These are phyloP conservation scores for Blastocystis sp. DNA, from an alignment of 352 stramenopile species.

Conservation along the genomic window DNA sequence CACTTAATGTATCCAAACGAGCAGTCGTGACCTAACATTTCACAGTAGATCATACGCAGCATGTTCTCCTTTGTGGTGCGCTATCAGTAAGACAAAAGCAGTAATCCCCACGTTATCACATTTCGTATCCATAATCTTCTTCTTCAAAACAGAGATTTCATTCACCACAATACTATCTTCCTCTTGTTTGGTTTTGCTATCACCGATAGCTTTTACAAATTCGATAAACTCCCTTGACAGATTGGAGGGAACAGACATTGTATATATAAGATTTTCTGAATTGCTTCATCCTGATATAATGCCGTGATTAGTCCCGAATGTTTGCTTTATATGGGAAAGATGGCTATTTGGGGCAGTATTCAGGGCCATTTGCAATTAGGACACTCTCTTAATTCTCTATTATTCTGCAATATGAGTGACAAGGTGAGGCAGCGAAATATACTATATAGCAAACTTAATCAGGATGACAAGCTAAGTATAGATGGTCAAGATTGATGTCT, in stretches of 20 bases:
- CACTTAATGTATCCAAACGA: slow-evolving; percentile 97
- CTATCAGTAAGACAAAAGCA: neutral
- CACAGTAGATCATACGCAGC: slow-evolving; percentile 97
- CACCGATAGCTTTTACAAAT: slow-evolving; percentile 98
- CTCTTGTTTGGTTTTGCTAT: slow-evolving; percentile 99
- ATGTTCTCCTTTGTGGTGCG: slow-evolving; percentile 88
- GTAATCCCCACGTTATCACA: neutral
- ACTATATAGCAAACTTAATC: neutral
- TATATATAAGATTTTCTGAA: neutral
- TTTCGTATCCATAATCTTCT: slow-evolving; percentile 82
- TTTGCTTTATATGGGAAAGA: neutral
- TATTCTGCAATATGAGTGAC: neutral
- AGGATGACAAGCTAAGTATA: slow-evolving; percentile 9
- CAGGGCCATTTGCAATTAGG: neutral
- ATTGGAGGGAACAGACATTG: slow-evolving; percentile 60
- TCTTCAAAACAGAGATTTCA: slow-evolving; percentile 89
- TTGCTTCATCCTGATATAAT: neutral
- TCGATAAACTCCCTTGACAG: slow-evolving; percentile 98
- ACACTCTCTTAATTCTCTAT: neutral
- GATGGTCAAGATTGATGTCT: neutral
- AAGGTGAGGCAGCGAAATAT: neutral
- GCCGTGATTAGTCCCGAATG: slow-evolving; percentile 11
- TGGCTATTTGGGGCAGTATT: neutral
- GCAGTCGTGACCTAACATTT: slow-evolving; percentile 99
- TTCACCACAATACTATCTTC: slow-evolving; percentile 97